phyloP scores from a whole-genome alignment of 306 rosid species.

The Hippophae tibetana region DNA sequence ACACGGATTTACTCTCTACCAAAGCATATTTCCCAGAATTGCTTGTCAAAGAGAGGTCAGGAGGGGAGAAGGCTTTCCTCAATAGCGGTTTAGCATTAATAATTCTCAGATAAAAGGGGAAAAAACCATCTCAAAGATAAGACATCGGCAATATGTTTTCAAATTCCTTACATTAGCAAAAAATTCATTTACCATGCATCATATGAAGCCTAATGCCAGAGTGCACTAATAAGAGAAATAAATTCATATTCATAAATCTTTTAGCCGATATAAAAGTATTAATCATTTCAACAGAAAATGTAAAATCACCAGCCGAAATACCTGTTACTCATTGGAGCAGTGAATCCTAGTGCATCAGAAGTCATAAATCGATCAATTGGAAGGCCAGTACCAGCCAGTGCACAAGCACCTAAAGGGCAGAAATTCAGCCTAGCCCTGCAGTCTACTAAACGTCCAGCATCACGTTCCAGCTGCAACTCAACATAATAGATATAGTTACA shows the following conservation, averaged over 20 bases:
- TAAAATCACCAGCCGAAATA: constrained; percentile 19
- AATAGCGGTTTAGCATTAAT: no score
- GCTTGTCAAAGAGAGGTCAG: background rate
- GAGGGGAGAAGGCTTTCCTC: no score
- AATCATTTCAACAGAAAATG: background rate
- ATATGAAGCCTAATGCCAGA: background rate
- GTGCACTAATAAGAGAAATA: background rate
- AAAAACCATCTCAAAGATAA: background rate
- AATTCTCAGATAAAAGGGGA: no score
- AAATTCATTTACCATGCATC: background rate
- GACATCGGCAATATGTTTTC: no score
- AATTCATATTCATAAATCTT: background rate
- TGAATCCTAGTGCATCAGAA: constrained; percentile 65
- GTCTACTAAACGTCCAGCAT: constrained; percentile 73
- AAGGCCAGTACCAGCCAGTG: constrained; percentile 97
- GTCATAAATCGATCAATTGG: constrained; percentile 99
- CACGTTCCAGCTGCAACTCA: constrained; percentile 80
- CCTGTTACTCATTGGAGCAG: constrained; percentile 94
- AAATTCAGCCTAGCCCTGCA: constrained; percentile 83
- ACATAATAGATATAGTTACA: constrained; percentile 12
- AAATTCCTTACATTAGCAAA: background rate
- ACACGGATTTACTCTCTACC: no score
- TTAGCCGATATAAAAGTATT: background rate
- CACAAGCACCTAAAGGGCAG: constrained; percentile 93
- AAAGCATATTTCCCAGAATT: no score